phyloP scores from a whole-genome alignment of 2,329 filamentous ascomycete species.

The Neofusicoccum umdonicola region DNA sequence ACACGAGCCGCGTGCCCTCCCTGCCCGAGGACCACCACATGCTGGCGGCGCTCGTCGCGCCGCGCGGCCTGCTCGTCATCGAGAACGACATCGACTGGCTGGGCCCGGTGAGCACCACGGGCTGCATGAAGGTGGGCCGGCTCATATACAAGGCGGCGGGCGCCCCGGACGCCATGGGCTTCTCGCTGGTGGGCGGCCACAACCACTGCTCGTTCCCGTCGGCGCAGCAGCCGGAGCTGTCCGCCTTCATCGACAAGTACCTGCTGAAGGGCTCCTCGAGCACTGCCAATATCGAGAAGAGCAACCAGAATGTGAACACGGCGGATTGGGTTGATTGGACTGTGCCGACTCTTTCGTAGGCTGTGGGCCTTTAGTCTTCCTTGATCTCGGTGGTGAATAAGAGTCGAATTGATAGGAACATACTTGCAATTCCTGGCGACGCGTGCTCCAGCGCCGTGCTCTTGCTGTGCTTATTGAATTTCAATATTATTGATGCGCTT shows the following conservation, averaged over 20 bases:
- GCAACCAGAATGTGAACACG: constrained; percentile 28
- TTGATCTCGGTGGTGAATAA: too few relatives aligned
- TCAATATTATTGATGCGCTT: neutral
- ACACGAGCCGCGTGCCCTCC: constrained; percentile 45
- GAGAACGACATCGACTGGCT: constrained; percentile 62
- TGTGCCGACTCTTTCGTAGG: constrained; percentile 28
- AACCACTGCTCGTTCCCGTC: constrained; percentile 57
- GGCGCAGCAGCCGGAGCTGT: constrained; percentile 50
- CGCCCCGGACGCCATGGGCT: constrained; percentile 56
- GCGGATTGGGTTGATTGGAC: constrained; percentile 39
- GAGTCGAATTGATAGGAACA: too few relatives aligned
- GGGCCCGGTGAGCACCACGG: constrained; percentile 56
- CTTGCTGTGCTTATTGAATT: neutral
- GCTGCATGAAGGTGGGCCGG: constrained; percentile 56
- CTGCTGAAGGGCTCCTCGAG: constrained; percentile 37
- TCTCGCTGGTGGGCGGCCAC: constrained; percentile 55
- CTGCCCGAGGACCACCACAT: constrained; percentile 60
- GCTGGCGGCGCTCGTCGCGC: constrained; percentile 56
- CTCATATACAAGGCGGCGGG: constrained; percentile 56
- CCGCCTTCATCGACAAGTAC: constrained; percentile 57
- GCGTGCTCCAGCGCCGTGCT: too few relatives aligned
- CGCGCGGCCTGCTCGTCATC: constrained; percentile 54
- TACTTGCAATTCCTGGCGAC: too few relatives aligned
- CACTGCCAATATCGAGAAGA: constrained; percentile 35
- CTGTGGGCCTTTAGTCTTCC: too few relatives aligned